Evolutionary conservation across 495 filamentous ascomycete species (phyloP).

Genomic region (Aspergillus haitiensis): DNA sequence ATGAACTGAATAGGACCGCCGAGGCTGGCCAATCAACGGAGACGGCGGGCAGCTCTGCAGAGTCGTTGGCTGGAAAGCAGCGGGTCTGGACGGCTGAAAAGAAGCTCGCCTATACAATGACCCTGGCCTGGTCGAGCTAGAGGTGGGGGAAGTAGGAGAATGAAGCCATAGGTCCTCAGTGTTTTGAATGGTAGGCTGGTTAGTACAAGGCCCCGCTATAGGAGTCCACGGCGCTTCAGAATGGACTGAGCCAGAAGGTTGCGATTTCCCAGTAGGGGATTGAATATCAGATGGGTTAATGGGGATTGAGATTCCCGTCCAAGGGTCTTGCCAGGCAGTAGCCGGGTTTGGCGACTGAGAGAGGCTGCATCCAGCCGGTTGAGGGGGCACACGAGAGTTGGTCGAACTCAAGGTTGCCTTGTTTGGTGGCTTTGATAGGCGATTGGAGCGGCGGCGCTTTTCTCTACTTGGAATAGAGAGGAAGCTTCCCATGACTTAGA

Average conservation of each 20-base stretch:
- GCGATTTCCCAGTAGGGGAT: slow-evolving; percentile 14
- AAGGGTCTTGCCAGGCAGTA: slow-evolving; percentile 22
- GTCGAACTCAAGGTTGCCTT: slow-evolving; percentile 20
- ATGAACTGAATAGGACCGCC: slow-evolving; percentile 37
- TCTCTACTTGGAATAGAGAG: slow-evolving; percentile 39
- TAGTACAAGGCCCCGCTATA: not conserved
- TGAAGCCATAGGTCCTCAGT: slow-evolving; percentile 6
- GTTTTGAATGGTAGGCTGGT: slow-evolving; percentile 9
- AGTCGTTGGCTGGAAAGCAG: slow-evolving; percentile 29
- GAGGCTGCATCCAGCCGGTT: slow-evolving; percentile 10
- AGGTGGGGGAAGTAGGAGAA: slow-evolving; percentile 10
- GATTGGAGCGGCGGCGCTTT: slow-evolving; percentile 40
- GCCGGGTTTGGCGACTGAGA: slow-evolving; percentile 12
- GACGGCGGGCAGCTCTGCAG: slow-evolving; percentile 19
- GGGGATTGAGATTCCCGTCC: slow-evolving; percentile 19
- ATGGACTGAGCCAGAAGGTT: slow-evolving; percentile 17
- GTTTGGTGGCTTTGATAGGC: slow-evolving; percentile 47
- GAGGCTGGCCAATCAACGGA: slow-evolving; percentile 26
- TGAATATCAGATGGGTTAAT: slow-evolving; percentile 9
- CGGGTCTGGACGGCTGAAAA: slow-evolving; percentile 22
- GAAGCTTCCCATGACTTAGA: slow-evolving; percentile 39
- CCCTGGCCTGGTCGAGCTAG: slow-evolving; percentile 8
- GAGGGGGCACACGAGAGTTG: slow-evolving; percentile 18
- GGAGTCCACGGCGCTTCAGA: slow-evolving; percentile 15
- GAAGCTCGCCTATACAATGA: slow-evolving; percentile 22